These are phyloP conservation scores for Nematocida minor DNA, from an alignment of 371 early-diverging fungal genomes.

Conservation along the genomic window DNA sequence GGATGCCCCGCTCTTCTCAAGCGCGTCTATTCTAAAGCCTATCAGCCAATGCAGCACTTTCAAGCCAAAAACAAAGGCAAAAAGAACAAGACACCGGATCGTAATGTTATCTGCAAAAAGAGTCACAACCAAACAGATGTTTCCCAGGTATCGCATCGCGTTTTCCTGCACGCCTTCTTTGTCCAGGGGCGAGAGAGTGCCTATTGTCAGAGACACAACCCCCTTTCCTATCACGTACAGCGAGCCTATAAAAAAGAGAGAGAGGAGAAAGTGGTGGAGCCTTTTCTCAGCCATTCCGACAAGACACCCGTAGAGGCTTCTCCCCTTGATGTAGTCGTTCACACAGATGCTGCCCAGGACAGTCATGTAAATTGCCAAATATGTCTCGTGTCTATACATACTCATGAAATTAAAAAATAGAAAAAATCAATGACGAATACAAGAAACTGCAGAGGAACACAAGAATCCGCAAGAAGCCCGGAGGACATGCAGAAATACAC, in stretches of 20 bases:
- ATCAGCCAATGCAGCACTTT: conserved; percentile 56
- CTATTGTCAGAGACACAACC: conserved; percentile 29
- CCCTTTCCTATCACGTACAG: conserved; percentile 36
- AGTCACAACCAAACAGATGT: conserved; percentile 56
- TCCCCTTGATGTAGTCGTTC: not conserved
- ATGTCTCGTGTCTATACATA: conserved; percentile 37
- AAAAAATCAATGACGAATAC: conserved; percentile 9
- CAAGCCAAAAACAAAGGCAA: conserved; percentile 53
- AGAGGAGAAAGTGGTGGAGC: conserved; percentile 59
- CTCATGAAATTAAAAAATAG: conserved; percentile 24
- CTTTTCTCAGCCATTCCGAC: conserved; percentile 42
- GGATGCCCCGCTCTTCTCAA: conserved; percentile 4
- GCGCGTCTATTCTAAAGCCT: conserved; percentile 39
- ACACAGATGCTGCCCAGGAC: conserved; percentile 1
- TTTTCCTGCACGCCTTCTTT: conserved; percentile 57
- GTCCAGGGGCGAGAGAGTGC: conserved; percentile 51
- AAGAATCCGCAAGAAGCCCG: not conserved
- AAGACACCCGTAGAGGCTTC: conserved; percentile 37
- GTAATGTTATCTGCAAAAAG: conserved; percentile 59
- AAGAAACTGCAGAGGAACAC: not conserved
- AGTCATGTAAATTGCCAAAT: conserved; percentile 28
- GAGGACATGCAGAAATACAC: conserved; percentile 35
- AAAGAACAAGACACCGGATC: conserved; percentile 49
- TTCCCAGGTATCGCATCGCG: conserved; percentile 50
- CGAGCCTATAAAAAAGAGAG: conserved; percentile 43